Conservation (phyloP, 257 asterid genomes). For the Solanum dulcamara region DNA sequence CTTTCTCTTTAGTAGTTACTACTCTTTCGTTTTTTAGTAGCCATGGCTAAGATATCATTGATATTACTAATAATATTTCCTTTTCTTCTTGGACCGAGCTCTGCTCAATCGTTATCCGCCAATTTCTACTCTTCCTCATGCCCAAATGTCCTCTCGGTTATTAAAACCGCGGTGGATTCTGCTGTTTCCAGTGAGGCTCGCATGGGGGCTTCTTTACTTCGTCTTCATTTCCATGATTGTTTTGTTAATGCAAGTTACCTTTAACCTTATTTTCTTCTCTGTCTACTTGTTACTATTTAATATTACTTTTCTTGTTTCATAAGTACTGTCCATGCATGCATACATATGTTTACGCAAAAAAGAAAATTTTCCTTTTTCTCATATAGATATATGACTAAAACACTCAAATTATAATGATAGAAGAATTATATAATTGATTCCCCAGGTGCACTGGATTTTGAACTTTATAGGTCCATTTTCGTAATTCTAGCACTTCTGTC, state of each 20-base stretch:
- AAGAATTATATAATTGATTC: no score
- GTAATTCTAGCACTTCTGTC: no score
- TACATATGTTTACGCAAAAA: background rate
- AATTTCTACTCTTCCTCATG: slow-evolving; percentile 44
- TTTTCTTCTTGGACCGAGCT: slow-evolving; percentile 12
- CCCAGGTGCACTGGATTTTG: no score
- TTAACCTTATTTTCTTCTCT: background rate
- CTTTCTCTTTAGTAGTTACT: background rate
- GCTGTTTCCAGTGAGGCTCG: slow-evolving; percentile 60
- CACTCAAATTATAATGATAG: no score
- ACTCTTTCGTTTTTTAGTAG: background rate
- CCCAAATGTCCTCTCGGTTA: slow-evolving; percentile 32
- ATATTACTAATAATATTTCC: slow-evolving; percentile 9
- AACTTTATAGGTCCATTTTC: no score
- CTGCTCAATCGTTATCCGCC: slow-evolving; percentile 26
- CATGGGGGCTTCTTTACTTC: slow-evolving; percentile 87
- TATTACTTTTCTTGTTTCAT: background rate
- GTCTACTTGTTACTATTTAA: no score
- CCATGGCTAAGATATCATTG: background rate
- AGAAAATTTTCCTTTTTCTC: background rate
- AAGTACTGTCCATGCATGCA: background rate
- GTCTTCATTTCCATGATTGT: slow-evolving; percentile 91
- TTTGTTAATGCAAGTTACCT: slow-evolving; percentile 61
- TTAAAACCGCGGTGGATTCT: slow-evolving; percentile 29
- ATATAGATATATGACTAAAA: background rate